Evolutionary conservation across 495 filamentous ascomycete genomes (phyloP).

Genomic region (Cryomyces minteri): DNA sequence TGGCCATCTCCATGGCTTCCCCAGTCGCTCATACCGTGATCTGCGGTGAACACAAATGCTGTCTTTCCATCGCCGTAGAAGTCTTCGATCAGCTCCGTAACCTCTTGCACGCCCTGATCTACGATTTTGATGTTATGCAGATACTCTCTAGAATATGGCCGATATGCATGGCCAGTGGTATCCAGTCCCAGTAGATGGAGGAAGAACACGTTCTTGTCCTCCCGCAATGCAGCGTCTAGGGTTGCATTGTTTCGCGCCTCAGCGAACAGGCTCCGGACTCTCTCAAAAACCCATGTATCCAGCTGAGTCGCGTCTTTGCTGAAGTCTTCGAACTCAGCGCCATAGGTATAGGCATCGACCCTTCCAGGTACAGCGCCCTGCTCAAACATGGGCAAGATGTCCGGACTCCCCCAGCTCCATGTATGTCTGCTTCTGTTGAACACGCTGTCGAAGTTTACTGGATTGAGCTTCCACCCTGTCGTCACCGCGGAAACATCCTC

Average conservation of each 20-base stretch:
- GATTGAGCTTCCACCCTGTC: conserved; percentile 97
- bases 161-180: conserved; percentile 71
- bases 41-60: conserved; percentile 91
- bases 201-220: conserved; percentile 91
- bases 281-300: conserved; percentile 93
- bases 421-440: conserved; percentile 95
- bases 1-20: conserved; percentile 96
- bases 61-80: conserved; percentile 91
- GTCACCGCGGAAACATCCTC: conserved; percentile 97
- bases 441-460: conserved; percentile 95
- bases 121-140: conserved; percentile 88
- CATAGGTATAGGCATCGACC: conserved; percentile 72
- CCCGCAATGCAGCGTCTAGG: conserved; percentile 50
- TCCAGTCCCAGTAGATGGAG: conserved; percentile 92
- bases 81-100: conserved; percentile 61
- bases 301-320: conserved; percentile 61
- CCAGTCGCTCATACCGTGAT: conserved; percentile 99
- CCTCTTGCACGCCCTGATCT: conserved; percentile 69
- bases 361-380: conserved; percentile 76
- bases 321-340: conserved; percentile 76
- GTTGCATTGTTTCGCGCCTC: conserved; percentile 59
- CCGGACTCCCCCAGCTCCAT: conserved; percentile 98
- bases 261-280: conserved; percentile 69
- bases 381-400: conserved; percentile 96
- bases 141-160: conserved; percentile 93